Evolutionary conservation across 345 rosid genomes (phyloP).

Genomic region (Citrus reticulata): DNA sequence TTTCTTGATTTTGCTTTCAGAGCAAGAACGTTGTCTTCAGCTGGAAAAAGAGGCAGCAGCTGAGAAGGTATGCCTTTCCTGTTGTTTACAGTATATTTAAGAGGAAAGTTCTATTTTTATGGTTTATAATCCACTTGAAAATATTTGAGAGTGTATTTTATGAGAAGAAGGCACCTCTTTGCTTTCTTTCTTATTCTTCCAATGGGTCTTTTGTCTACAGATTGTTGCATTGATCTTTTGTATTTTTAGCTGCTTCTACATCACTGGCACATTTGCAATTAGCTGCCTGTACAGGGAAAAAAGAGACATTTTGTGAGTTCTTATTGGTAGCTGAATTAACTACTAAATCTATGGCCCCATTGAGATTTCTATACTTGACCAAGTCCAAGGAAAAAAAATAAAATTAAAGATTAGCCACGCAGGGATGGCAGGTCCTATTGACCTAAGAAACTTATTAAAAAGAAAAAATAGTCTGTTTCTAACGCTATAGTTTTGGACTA

Average conservation of each 20-base stretch:
- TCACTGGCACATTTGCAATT: neutral
- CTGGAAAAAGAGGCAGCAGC: constrained; percentile 22
- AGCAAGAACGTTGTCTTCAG: constrained; percentile 18
- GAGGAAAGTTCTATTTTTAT: neutral
- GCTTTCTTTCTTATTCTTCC: neutral
- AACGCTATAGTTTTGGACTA: neutral
- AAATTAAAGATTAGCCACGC: no score
- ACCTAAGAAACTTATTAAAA: no score
- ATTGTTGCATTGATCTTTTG: neutral
- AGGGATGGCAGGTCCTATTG: no score
- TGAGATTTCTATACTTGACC: no score
- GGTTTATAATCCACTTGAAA: neutral
- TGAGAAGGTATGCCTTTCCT: constrained; percentile 30
- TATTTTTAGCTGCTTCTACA: neutral
- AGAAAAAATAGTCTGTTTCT: no score
- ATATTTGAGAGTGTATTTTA: neutral
- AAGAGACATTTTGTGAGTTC: neutral
- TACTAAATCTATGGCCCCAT: neutral
- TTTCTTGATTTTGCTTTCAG: constrained; percentile 24
- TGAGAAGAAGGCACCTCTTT: neutral
- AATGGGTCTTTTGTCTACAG: neutral
- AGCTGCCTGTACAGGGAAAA: neutral
- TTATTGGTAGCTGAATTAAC: neutral
- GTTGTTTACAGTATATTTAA: neutral
- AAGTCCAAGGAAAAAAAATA: no score